Conservation (phyloP, 2,329 filamentous ascomycete species). For the Xylariales sp. region DNA sequence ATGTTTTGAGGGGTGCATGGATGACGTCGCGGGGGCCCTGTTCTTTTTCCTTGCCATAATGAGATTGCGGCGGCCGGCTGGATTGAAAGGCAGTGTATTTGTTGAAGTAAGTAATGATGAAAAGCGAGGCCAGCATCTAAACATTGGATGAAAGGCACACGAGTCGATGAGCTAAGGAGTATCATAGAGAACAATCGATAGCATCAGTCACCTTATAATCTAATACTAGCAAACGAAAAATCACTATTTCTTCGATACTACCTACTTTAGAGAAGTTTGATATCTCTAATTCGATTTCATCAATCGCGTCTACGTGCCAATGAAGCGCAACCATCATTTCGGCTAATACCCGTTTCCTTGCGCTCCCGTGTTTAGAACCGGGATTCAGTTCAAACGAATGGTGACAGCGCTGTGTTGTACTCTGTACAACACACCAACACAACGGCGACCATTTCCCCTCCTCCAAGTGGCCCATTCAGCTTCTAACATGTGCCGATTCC, state of each 20-base stretch:
- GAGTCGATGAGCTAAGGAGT: neutral
- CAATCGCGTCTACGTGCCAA: no score
- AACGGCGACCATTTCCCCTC: neutral
- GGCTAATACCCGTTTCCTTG: neutral
- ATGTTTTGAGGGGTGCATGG: slow-evolving; percentile 28
- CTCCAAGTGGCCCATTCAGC: slow-evolving; percentile 13
- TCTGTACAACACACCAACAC: neutral
- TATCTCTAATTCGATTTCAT: neutral
- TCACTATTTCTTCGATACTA: slow-evolving; percentile 3
- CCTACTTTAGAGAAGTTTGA: slow-evolving; percentile 1
- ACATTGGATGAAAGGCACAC: neutral
- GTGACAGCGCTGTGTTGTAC: neutral
- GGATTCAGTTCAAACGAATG: neutral
- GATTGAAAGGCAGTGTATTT: neutral
- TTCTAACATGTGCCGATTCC: neutral
- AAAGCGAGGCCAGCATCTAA: no score
- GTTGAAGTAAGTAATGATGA: neutral
- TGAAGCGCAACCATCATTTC: neutral
- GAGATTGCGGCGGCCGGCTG: neutral
- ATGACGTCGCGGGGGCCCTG: slow-evolving; percentile 12
- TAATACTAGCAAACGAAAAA: neutral
- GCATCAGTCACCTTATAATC: neutral
- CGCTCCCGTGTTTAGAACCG: neutral
- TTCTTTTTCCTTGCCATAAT: slow-evolving; percentile 8
- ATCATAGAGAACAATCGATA: neutral